phyloP scores from a whole-genome alignment of 805 yeast species.

The Saccharomycopsis sp. region DNA sequence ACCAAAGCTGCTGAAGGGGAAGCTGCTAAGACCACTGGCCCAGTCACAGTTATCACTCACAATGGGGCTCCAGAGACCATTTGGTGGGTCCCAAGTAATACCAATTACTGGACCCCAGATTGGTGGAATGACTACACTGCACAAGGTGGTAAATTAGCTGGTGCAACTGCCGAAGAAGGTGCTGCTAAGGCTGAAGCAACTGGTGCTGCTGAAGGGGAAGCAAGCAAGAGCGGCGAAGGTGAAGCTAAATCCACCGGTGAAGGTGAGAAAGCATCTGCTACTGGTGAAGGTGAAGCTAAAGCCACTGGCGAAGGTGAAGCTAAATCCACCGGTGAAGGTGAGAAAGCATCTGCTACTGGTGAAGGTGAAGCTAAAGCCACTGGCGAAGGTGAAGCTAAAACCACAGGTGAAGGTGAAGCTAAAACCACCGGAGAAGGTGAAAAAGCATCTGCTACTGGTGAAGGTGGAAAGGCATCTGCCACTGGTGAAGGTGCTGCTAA shows the following conservation, averaged over 20 bases:
- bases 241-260: constrained; percentile 2
- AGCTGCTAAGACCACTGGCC: constrained; percentile 9
- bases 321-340: constrained; percentile 3
- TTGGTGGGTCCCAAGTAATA: constrained; percentile 22
- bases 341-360: too few relatives aligned
- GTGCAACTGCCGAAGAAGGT: constrained; percentile 6
- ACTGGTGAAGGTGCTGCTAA: too few relatives aligned
- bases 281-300: too few relatives aligned
- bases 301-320: not conserved
- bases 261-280: too few relatives aligned
- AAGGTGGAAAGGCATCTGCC: constrained; percentile 1
- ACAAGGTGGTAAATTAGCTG: constrained; percentile 20
- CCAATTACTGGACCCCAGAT: constrained; percentile 19
- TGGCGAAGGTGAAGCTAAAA: constrained; percentile 1
- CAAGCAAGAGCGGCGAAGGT: not conserved
- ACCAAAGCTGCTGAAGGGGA: constrained; percentile 6
- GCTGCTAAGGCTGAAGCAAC: not conserved
- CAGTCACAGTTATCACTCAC: constrained; percentile 20
- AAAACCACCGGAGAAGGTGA: too few relatives aligned
- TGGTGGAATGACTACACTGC: constrained; percentile 22
- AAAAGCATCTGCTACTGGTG: too few relatives aligned
- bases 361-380: too few relatives aligned
- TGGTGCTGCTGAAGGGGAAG: too few relatives aligned
- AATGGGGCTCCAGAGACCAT: constrained; percentile 18
- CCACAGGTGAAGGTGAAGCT: too few relatives aligned